phyloP scores from a whole-genome alignment of 441 rosid genomes.

The Gossypium aridum region DNA sequence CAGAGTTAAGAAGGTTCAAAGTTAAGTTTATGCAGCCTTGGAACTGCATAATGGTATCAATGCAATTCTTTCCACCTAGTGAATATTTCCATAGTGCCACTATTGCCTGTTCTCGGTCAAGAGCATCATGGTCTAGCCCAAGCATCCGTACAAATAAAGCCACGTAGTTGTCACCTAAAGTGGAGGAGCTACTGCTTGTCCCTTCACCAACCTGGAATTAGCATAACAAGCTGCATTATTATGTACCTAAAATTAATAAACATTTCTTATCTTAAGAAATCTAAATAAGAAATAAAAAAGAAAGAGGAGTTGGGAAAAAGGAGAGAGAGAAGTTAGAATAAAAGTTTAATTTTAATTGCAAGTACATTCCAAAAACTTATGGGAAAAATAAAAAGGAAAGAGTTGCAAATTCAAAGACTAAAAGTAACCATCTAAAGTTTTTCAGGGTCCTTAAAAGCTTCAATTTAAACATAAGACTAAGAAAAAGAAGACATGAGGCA shows the following conservation, averaged over 20 bases:
- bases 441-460: not conserved
- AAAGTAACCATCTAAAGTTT: not conserved
- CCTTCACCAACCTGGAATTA: constrained; percentile 38
- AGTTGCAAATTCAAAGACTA: not conserved
- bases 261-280: not conserved
- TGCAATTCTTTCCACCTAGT: constrained; percentile 64
- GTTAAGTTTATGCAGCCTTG: constrained; percentile 68
- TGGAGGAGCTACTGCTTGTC: constrained; percentile 30
- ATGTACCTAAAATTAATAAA: constrained; percentile 6
- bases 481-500: not conserved
- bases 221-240: constrained; percentile 15
- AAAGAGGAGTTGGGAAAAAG: not conserved
- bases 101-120: constrained; percentile 76
- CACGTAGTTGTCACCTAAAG: constrained; percentile 50
- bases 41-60: constrained; percentile 72
- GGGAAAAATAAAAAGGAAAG: not conserved
- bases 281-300: not conserved
- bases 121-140: constrained; percentile 73
- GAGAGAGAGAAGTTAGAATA: not conserved
- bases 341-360: not conserved
- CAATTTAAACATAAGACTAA: not conserved
- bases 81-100: constrained; percentile 74
- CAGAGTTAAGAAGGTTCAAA: constrained; percentile 61
- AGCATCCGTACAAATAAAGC: constrained; percentile 81
- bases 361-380: not conserved